Percentiles rank a stretch among this genome's conserved stretches.
Conservation (phyloP, 352 stramenopile genomes). For the Phytophthora pluvialis region DNA sequence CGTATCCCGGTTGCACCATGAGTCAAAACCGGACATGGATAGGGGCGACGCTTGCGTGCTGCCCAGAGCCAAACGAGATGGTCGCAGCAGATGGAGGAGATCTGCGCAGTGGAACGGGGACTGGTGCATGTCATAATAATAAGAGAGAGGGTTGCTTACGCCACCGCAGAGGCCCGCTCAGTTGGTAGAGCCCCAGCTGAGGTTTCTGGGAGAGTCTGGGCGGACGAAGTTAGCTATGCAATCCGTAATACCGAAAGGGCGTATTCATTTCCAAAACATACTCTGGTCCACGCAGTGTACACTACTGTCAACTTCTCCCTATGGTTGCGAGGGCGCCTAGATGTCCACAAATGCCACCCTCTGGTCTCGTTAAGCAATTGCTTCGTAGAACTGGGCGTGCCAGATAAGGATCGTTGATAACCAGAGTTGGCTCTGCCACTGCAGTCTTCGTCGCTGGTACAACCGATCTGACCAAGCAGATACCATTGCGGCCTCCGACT, state of each 20-base stretch:
- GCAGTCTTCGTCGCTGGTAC: not conserved
- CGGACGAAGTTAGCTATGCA: too few relatives aligned
- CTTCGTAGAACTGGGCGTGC: not conserved
- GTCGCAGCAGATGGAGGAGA: conserved; percentile 4
- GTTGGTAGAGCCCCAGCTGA: too few relatives aligned
- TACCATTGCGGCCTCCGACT: conserved; percentile 19
- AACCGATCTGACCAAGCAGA: conserved; percentile 23
- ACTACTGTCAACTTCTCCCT: conserved; percentile 14
- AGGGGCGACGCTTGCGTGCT: conserved; percentile 4
- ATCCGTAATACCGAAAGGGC: too few relatives aligned
- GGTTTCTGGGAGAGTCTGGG: too few relatives aligned
- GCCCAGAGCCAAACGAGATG: not conserved
- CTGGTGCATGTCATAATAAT: too few relatives aligned
- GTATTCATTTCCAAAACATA: too few relatives aligned
- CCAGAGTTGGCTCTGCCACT: conserved; percentile 12
- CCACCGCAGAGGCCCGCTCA: too few relatives aligned
- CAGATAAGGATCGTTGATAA: not conserved
- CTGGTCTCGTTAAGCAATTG: conserved; percentile 9
- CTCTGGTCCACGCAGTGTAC: not conserved
- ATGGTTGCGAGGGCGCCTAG: conserved; percentile 11
- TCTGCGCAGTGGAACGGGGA: too few relatives aligned
- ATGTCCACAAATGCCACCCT: conserved; percentile 8
- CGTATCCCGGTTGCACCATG: conserved; percentile 8
- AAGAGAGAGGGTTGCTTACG: too few relatives aligned
- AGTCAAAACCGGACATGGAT: conserved; percentile 17